These are phyloP conservation scores for Leccinum broughii DNA, from an alignment of 768 basidiomycete species.

Conservation along the genomic window DNA sequence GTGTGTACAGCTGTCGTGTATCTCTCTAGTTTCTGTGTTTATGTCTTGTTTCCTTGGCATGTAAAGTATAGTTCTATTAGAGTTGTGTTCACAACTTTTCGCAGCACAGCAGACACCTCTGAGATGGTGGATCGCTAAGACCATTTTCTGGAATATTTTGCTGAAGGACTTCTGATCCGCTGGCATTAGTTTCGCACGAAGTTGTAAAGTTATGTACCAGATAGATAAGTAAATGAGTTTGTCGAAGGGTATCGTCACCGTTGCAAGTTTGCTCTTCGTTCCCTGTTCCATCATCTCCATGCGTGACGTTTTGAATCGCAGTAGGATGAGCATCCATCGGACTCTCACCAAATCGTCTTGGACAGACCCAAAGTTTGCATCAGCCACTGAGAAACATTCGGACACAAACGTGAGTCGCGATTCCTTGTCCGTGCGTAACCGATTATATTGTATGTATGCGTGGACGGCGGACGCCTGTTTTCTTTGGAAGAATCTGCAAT, in stretches of 20 bases:
- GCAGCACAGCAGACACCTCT: background rate
- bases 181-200: no score
- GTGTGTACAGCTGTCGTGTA: background rate
- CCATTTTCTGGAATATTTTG: no score
- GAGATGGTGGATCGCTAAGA: background rate
- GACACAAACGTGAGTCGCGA: background rate
- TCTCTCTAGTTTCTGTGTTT: background rate
- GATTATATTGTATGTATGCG: background rate
- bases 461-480: background rate
- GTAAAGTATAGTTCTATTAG: background rate
- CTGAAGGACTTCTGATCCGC: no score
- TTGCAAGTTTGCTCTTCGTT: no score
- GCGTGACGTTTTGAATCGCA: background rate
- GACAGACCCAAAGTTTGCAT: no score
- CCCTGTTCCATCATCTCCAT: background rate
- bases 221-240: background rate
- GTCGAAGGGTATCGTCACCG: background rate
- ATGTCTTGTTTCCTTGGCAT: background rate
- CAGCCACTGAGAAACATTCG: no score
- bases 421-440: background rate
- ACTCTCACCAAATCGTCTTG: no score
- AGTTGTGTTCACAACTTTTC: background rate
- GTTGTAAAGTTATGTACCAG: background rate
- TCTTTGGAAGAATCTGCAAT: background rate
- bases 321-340: background rate